Percentiles rank a stretch among this genome's conserved stretches.
Conservation (phyloP, 2,329 filamentous ascomycete genomes). For the Aphanocladium album region DNA sequence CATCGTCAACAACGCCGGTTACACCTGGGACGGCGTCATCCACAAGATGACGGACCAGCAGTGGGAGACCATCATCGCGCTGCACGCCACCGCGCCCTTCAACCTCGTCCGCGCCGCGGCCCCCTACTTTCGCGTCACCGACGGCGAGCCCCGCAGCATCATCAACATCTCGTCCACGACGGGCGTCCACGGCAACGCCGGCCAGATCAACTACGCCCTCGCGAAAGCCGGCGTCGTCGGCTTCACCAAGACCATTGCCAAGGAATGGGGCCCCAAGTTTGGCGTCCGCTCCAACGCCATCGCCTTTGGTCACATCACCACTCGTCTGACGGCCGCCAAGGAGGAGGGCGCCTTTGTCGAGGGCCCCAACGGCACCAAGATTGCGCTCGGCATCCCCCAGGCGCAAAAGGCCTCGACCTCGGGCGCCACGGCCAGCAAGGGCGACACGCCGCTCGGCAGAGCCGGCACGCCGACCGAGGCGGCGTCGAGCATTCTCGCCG, state of each 20-base stretch:
- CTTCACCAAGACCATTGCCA: constrained; percentile 83
- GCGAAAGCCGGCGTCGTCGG: constrained; percentile 82
- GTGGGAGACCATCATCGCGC: constrained; percentile 80
- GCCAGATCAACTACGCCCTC: constrained; percentile 84
- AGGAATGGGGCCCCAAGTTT: constrained; percentile 83
- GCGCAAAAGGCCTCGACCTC: constrained; percentile 45
- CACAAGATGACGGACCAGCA: constrained; percentile 91
- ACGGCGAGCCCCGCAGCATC: constrained; percentile 71
- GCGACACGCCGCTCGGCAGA: constrained; percentile 74
- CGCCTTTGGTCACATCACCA: constrained; percentile 78
- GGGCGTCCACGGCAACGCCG: constrained; percentile 80
- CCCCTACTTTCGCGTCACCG: constrained; percentile 82
- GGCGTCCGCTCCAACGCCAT: constrained; percentile 80
- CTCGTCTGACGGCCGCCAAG: constrained; percentile 76
- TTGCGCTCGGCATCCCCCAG: constrained; percentile 67
- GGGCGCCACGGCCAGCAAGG: constrained; percentile 39
- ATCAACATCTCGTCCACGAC: constrained; percentile 81
- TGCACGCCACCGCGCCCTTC: constrained; percentile 84
- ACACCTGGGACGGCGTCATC: constrained; percentile 89
- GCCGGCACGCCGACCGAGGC: constrained; percentile 77
- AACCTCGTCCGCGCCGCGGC: constrained; percentile 74
- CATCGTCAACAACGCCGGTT: constrained; percentile 87
- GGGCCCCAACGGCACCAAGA: constrained; percentile 69
- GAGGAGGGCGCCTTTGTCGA: constrained; percentile 76
- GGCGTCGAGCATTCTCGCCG: constrained; percentile 68